These are phyloP conservation scores for Phyllosticta citrichinensis DNA, from an alignment of 2,329 filamentous ascomycete genomes.

Conservation along the genomic window DNA sequence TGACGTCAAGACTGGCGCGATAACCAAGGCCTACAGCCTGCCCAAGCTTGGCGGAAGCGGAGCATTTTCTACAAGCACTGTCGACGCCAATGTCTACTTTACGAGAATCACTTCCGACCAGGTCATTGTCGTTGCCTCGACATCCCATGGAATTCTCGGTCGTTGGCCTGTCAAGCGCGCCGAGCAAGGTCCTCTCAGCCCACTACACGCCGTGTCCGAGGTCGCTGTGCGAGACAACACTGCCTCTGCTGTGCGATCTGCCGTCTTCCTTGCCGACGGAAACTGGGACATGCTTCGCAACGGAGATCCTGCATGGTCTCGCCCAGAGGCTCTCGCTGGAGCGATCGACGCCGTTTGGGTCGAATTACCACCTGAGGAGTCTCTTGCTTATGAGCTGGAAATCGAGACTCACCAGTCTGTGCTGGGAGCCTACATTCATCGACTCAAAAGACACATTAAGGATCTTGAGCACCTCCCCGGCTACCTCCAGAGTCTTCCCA, in stretches of 20 bases:
- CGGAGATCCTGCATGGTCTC: conserved; percentile 68
- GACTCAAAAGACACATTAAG: conserved; percentile 67
- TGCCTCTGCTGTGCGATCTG: conserved; percentile 68
- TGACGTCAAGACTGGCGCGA: conserved; percentile 56
- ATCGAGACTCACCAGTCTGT: conserved; percentile 78
- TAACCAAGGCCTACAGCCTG: conserved; percentile 71
- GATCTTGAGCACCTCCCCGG: conserved; percentile 69
- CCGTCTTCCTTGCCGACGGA: conserved; percentile 52
- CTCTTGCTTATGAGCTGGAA: conserved; percentile 70
- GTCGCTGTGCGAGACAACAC: conserved; percentile 61
- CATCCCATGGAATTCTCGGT: conserved; percentile 64
- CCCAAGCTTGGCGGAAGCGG: conserved; percentile 61
- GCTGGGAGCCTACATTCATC: conserved; percentile 74
- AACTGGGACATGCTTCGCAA: conserved; percentile 83
- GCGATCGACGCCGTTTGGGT: conserved; percentile 73
- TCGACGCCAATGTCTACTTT: conserved; percentile 78
- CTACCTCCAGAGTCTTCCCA: conserved; percentile 60
- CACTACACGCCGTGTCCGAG: conserved; percentile 67
- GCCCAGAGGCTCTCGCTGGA: conserved; percentile 72
- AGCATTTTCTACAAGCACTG: conserved; percentile 68
- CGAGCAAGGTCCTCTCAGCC: conserved; percentile 14
- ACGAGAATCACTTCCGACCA: conserved; percentile 70
- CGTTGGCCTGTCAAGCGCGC: conserved; percentile 54
- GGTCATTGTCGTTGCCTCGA: conserved; percentile 62
- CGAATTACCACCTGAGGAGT: conserved; percentile 62